phyloP scores from a whole-genome alignment of 331 rosid genomes.

The Malus hybrid region DNA sequence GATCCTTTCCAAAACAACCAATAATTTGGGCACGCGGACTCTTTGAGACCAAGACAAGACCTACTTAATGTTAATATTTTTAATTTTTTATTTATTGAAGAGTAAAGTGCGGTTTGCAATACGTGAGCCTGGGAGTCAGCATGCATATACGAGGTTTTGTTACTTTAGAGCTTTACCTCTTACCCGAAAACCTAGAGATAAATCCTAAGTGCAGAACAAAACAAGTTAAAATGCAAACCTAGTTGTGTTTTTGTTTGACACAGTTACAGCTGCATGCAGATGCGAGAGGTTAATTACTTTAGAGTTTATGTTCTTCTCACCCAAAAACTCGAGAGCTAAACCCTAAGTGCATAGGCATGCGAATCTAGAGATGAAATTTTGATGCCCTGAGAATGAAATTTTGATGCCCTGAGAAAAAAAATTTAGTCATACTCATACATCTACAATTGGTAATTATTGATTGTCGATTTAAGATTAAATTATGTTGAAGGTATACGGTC shows the following conservation, averaged over 20 bases:
- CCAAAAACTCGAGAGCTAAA: not conserved
- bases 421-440: too few relatives aligned
- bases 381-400: too few relatives aligned
- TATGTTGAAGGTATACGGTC: too few relatives aligned
- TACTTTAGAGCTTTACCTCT: not conserved
- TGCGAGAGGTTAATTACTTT: not conserved
- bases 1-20: slow-evolving; percentile 7
- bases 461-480: too few relatives aligned
- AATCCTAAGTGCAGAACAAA: not conserved
- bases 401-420: too few relatives aligned
- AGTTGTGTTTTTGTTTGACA: not conserved
- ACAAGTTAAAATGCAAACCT: not conserved
- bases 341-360: not conserved
- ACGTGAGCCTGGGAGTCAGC: not conserved
- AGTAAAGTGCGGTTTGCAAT: not conserved
- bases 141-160: not conserved
- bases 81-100: not conserved
- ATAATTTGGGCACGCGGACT: slow-evolving; percentile 35
- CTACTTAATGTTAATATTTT: not conserved
- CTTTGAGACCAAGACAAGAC: slow-evolving; percentile 17
- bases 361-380: not conserved
- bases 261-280: not conserved
- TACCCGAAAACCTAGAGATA: not conserved
- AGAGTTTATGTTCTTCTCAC: not conserved
- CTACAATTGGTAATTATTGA: too few relatives aligned